These are phyloP conservation scores for Oryza glumipatula DNA, from an alignment of 176 grass and related monocot genomes.

Conservation along the genomic window DNA sequence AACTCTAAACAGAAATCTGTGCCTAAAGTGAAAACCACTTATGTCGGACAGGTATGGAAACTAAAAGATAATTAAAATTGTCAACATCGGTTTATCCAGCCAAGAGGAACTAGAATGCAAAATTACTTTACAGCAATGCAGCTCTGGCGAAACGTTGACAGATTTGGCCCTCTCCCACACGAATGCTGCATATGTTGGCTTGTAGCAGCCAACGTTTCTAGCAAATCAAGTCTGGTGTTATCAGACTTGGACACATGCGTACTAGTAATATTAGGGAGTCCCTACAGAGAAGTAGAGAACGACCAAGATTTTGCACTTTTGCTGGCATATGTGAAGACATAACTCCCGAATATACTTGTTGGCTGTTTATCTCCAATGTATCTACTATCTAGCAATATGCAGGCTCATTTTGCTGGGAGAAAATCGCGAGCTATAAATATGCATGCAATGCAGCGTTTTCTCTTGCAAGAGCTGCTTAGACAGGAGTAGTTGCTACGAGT, in stretches of 20 bases:
- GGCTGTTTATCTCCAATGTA: not conserved
- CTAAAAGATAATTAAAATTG: not conserved
- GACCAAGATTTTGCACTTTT: not conserved
- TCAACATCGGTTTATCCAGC: not conserved
- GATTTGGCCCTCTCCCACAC: slow-evolving; percentile 14
- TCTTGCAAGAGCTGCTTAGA: not conserved
- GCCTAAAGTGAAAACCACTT: too few species aligned
- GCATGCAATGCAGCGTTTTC: not conserved
- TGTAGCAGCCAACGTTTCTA: too few species aligned
- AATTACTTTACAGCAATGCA: not conserved
- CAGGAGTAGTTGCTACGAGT: not conserved
- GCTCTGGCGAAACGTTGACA: not conserved
- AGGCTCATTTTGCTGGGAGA: not conserved
- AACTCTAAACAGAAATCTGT: too few species aligned
- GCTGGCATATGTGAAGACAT: not conserved
- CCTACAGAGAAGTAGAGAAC: not conserved
- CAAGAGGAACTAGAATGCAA: not conserved
- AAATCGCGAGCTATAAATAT: slow-evolving; percentile 23
- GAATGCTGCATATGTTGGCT: not conserved
- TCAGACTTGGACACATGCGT: not conserved
- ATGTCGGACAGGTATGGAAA: too few species aligned
- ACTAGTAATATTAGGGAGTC: not conserved
- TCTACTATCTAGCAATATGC: not conserved
- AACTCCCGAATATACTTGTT: not conserved
- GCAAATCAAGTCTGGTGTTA: not conserved